Conservation (phyloP, 2,329 filamentous ascomycete species). For the Xylariaceae sp. region DNA sequence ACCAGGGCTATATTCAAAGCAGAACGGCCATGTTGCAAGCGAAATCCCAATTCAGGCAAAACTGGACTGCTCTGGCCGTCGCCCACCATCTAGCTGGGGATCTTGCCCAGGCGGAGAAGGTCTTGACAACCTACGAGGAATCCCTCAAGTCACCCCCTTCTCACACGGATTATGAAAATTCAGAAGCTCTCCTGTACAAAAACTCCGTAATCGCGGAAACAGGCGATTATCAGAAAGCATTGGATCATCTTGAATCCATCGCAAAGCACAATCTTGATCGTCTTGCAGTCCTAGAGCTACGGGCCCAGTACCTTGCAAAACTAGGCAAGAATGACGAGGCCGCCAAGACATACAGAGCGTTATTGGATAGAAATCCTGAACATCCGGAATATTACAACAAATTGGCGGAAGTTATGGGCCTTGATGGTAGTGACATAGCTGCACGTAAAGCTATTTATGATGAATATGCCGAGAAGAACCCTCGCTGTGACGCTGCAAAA, state of each 20-base stretch:
- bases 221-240: conserved; percentile 74
- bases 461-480: conserved; percentile 74
- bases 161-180: conserved; percentile 82
- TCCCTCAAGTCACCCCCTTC: conserved; percentile 78
- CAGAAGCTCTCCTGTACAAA: conserved; percentile 91
- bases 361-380: conserved; percentile 85
- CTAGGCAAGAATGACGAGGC: conserved; percentile 77
- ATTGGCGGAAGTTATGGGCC: conserved; percentile 63
- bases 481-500: conserved; percentile 78
- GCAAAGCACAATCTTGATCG: conserved; percentile 78
- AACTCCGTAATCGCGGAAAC: conserved; percentile 90
- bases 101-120: conserved; percentile 79
- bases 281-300: conserved; percentile 77
- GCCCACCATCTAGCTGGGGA: conserved; percentile 90
- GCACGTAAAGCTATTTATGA: conserved; percentile 72
- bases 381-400: conserved; percentile 81
- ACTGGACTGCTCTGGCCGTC: conserved; percentile 96
- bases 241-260: conserved; percentile 78
- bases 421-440: conserved; percentile 56
- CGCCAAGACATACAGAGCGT: conserved; percentile 69
- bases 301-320: conserved; percentile 77
- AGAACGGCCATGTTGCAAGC: conserved; percentile 82
- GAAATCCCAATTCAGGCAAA: conserved; percentile 76
- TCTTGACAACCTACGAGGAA: conserved; percentile 87
- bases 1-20: conserved; percentile 87